Evolutionary conservation across 768 basidiomycete species (phyloP).

Genomic region (Candolleomyces aberdarensis): DNA sequence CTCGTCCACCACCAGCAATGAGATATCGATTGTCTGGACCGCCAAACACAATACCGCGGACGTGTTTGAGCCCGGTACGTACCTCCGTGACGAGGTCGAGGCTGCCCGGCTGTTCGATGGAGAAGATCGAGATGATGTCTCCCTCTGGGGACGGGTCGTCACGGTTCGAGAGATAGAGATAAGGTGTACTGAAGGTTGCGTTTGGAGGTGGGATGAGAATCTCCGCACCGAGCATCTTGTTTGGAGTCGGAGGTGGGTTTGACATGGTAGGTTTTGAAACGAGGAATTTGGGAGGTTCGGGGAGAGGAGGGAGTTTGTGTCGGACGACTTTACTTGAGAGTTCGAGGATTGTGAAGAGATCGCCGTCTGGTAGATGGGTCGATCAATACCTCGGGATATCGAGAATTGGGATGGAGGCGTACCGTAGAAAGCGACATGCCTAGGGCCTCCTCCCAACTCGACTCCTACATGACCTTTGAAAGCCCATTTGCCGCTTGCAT

Average conservation of each 20-base stretch:
- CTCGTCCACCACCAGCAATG: constrained; percentile 59
- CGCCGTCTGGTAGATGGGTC: constrained; percentile 40
- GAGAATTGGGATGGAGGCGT: constrained; percentile 16
- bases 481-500: constrained; percentile 42
- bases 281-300: constrained; percentile 36
- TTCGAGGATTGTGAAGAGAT: constrained; percentile 67
- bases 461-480: constrained; percentile 45
- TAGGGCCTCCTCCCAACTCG: constrained; percentile 62
- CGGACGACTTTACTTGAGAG: constrained; percentile 55
- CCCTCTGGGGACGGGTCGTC: constrained; percentile 68
- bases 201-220: constrained; percentile 60
- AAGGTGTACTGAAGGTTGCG: constrained; percentile 46
- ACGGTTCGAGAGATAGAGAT: constrained; percentile 74
- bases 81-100: constrained; percentile 58
- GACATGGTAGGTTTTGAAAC: constrained; percentile 49
- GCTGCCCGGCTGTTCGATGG: constrained; percentile 38
- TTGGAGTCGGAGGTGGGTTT: constrained; percentile 39
- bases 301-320: constrained; percentile 48
- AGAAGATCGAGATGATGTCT: constrained; percentile 71
- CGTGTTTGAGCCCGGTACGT: constrained; percentile 64
- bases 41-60: constrained; percentile 67
- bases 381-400: neutral
- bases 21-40: constrained; percentile 61
- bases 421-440: constrained; percentile 69
- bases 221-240: constrained; percentile 64